Conservation (phyloP, 2,329 filamentous ascomycete genomes). For the Penicillium polonicum region DNA sequence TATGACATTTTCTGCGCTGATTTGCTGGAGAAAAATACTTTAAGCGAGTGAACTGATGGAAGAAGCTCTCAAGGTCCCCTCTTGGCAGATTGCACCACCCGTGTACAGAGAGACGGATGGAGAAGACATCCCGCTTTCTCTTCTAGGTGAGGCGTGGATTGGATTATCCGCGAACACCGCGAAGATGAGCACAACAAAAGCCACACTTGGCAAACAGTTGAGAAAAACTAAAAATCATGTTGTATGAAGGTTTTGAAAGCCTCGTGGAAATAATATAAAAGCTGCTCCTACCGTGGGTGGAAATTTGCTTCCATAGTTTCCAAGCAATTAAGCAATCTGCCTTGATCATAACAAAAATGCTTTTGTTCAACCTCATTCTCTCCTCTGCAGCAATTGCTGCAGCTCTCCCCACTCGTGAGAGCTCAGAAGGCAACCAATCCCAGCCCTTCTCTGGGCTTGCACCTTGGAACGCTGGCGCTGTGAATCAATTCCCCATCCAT, state of each 20-base stretch:
- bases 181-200: background rate
- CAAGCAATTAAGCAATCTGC: background rate
- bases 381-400: constrained; percentile 5
- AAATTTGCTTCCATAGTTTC: too few relatives aligned
- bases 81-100: constrained; percentile 3
- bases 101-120: background rate
- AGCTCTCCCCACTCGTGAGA: constrained; percentile 9
- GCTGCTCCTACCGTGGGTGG: background rate
- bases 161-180: background rate
- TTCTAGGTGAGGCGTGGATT: background rate
- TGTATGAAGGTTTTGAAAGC: background rate
- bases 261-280: constrained; percentile 5
- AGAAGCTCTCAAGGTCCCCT: constrained; percentile 23
- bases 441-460: constrained; percentile 10
- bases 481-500: constrained; percentile 55
- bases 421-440: constrained; percentile 3
- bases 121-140: background rate
- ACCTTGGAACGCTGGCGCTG: constrained; percentile 39
- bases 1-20: background rate
- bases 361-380: constrained; percentile 2
- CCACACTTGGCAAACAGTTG: constrained; percentile 1
- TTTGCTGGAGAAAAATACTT: constrained; percentile 1
- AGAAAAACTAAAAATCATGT: background rate
- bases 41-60: constrained; percentile 2
- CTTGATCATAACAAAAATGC: background rate